A percentile compares a stretch with the other conserved stretches of the same genome.
phyloP scores from a whole-genome alignment of 108 stramenopile species.

The Skeletonema menzelii region DNA sequence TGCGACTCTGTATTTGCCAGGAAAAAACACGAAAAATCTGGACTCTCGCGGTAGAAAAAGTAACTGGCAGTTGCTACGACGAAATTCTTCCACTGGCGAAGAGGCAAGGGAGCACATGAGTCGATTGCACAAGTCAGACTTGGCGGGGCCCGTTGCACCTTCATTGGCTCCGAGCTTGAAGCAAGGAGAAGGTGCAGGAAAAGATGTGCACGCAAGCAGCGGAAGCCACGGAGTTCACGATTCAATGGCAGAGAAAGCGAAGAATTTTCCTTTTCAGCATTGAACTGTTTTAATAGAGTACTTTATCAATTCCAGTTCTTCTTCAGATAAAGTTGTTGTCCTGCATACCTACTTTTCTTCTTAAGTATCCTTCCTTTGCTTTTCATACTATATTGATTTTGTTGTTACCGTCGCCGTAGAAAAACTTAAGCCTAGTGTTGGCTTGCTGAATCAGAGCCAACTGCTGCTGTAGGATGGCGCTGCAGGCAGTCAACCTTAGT shows the following conservation, averaged over 20 bases:
- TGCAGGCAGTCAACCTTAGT: too few species aligned
- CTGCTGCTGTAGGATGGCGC: too few species aligned
- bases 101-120: constrained; percentile 47
- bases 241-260: constrained; percentile 33
- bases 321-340: too few species aligned
- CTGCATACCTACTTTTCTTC: too few species aligned
- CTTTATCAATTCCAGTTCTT: neutral
- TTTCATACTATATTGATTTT: too few species aligned
- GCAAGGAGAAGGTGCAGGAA: constrained; percentile 3
- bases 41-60: neutral
- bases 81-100: constrained; percentile 10
- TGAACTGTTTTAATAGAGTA: neutral
- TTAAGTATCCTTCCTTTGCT: too few species aligned
- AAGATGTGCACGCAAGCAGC: neutral
- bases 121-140: constrained; percentile 12
- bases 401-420: too few species aligned
- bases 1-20: constrained; percentile 14
- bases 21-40: neutral
- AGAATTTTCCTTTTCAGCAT: constrained; percentile 47
- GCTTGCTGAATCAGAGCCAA: too few species aligned
- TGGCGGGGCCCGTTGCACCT: constrained; percentile 37
- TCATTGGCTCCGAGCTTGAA: constrained; percentile 22
- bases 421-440: too few species aligned
- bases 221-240: neutral
- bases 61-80: constrained; percentile 5